phyloP scores from a whole-genome alignment of 345 rosid species.

The Raphanus sativus region DNA sequence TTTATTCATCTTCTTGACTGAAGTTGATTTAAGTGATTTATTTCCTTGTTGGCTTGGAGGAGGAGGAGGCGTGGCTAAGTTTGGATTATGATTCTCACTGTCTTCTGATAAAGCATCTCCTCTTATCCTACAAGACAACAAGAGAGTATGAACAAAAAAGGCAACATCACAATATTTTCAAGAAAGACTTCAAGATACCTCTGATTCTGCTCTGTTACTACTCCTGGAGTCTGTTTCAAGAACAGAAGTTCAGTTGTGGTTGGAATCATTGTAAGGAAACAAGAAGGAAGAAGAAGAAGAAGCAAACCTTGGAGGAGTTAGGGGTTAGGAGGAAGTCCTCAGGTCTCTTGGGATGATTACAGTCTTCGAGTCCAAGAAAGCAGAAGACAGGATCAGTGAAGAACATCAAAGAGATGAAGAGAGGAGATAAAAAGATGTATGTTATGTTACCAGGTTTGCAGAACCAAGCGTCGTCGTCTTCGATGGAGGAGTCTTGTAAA shows the following conservation, averaged over 20 bases:
- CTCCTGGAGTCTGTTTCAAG: constrained; percentile 6
- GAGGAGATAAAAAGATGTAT: background rate
- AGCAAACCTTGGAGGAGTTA: constrained; percentile 36
- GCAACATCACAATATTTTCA: background rate
- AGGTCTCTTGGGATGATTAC: constrained; percentile 79
- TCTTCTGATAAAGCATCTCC: constrained; percentile 41
- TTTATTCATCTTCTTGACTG: constrained; percentile 55
- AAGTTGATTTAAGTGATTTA: constrained; percentile 54
- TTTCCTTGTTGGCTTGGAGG: background rate
- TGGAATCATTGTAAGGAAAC: background rate
- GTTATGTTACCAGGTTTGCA: constrained; percentile 73
- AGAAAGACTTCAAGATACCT: constrained; percentile 25
- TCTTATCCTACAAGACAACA: constrained; percentile 39
- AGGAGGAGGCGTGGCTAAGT: constrained; percentile 43
- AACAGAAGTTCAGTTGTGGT: background rate
- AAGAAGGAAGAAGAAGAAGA: constrained; percentile 18
- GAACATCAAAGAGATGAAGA: background rate
- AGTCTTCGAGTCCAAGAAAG: constrained; percentile 44
- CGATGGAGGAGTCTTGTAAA: constrained; percentile 34
- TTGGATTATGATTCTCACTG: constrained; percentile 69
- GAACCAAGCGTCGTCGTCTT: constrained; percentile 73
- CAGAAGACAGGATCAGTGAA: background rate
- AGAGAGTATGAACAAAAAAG: background rate
- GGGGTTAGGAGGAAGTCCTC: constrained; percentile 71
- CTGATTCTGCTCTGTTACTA: background rate